These are phyloP conservation scores for Wickerhamiella spandovensis DNA, from an alignment of 805 yeast species.

Conservation along the genomic window DNA sequence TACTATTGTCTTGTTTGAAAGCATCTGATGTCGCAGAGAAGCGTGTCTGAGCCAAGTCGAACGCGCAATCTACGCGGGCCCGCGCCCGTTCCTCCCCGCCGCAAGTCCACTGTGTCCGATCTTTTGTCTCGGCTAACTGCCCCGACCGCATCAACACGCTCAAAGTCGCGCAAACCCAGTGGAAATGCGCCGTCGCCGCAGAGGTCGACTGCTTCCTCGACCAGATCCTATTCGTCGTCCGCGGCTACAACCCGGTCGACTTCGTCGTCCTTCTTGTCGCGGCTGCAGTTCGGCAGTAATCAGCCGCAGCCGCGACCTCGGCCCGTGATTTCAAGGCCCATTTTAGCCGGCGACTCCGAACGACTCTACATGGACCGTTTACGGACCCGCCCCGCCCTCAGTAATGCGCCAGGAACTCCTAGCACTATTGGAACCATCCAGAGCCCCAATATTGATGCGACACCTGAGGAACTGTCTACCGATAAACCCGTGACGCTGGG, in stretches of 20 bases:
- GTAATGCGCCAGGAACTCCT: not conserved
- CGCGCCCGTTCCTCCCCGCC: not conserved
- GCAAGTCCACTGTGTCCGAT: constrained; percentile 20
- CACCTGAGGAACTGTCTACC: no score
- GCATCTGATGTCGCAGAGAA: not conserved
- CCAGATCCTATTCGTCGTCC: not conserved
- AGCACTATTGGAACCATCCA: not conserved
- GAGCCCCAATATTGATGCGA: no score
- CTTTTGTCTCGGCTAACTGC: constrained; percentile 21
- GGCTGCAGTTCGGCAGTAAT: not conserved
- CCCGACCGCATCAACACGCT: constrained; percentile 21
- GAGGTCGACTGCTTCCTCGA: not conserved
- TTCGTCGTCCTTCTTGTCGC: not conserved
- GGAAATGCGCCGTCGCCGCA: not conserved
- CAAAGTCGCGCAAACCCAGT: constrained; percentile 8
- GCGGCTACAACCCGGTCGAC: not conserved
- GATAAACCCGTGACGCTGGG: no score
- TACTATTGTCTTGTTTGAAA: no score
- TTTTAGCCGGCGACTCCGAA: not conserved
- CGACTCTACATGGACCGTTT: not conserved
- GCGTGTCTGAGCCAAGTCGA: not conserved
- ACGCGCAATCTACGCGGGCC: not conserved
- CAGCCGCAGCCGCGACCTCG: not conserved
- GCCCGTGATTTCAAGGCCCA: constrained; percentile 1
- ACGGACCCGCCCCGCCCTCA: not conserved